Percentiles rank a stretch among this genome's conserved stretches.
These are phyloP conservation scores for Pythium oligandrum DNA, from an alignment of 352 stramenopile species.

Conservation along the genomic window DNA sequence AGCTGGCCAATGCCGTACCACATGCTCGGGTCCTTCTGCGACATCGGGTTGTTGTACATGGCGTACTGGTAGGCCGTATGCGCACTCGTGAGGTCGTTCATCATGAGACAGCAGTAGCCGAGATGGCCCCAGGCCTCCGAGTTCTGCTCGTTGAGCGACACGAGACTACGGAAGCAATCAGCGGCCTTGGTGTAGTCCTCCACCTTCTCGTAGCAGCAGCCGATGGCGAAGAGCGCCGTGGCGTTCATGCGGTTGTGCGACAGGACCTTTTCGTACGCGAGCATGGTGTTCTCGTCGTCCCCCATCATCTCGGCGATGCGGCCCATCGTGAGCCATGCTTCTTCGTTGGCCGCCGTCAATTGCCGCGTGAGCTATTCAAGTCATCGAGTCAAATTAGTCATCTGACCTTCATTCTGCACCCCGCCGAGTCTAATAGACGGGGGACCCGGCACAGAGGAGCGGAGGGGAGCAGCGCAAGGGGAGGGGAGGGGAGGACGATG, in stretches of 20 bases:
- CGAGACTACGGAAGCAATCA: conserved; percentile 82
- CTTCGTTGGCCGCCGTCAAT: conserved; percentile 74
- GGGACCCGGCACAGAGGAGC: too few species aligned
- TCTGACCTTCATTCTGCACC: too few species aligned
- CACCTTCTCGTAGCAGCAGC: conserved; percentile 84
- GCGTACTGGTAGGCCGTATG: conserved; percentile 86
- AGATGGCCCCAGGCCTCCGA: conserved; percentile 81
- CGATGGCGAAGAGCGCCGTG: conserved; percentile 76
- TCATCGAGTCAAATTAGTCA: background rate
- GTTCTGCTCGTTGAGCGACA: conserved; percentile 82
- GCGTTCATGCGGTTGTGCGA: conserved; percentile 86
- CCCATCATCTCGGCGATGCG: conserved; percentile 89
- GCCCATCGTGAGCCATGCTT: conserved; percentile 77
- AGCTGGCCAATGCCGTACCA: conserved; percentile 87
- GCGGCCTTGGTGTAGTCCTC: conserved; percentile 85
- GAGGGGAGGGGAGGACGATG: too few species aligned
- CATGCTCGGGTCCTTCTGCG: conserved; percentile 83
- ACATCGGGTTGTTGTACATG: conserved; percentile 89
- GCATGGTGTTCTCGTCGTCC: conserved; percentile 86
- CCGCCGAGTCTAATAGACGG: too few species aligned
- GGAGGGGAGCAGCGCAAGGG: too few species aligned
- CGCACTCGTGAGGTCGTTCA: conserved; percentile 85
- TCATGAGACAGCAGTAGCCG: conserved; percentile 87
- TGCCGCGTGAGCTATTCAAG: conserved; percentile 50
- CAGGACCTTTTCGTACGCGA: conserved; percentile 85